These are phyloP conservation scores for Fusarium hostae DNA, from an alignment of 2,329 filamentous ascomycete species.

Conservation along the genomic window DNA sequence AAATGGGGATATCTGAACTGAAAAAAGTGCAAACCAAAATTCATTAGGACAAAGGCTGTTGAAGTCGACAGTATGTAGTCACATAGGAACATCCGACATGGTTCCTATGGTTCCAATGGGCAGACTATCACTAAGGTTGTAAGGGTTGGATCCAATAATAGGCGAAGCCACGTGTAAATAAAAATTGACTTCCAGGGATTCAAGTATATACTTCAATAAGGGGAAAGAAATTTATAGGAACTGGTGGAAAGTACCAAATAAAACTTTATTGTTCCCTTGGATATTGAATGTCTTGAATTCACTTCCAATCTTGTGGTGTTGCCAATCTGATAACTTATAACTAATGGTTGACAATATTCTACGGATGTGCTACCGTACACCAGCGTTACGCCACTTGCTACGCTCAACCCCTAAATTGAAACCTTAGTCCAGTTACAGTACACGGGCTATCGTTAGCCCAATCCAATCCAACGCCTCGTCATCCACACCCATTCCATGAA, in stretches of 20 bases:
- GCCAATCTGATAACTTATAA: background rate
- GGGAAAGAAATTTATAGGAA: background rate
- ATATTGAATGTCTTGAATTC: conserved; percentile 14
- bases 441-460: conserved; percentile 1
- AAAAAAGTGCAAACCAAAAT: background rate
- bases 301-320: background rate
- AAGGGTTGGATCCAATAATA: background rate
- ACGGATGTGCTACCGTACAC: background rate
- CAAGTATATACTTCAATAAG: background rate
- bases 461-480: conserved; percentile 25
- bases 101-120: too few relatives aligned
- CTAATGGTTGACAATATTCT: conserved; percentile 2
- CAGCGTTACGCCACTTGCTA: conserved; percentile 24
- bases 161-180: conserved; percentile 13
- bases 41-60: background rate
- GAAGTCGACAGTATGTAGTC: background rate
- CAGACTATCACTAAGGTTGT: background rate
- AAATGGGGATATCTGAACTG: background rate
- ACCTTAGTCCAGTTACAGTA: conserved; percentile 10
- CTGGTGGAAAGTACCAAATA: background rate
- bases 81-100: background rate
- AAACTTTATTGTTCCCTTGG: background rate
- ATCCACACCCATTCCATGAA: conserved; percentile 34
- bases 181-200: background rate
- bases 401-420: conserved; percentile 31